Evolutionary conservation across 345 rosid species (phyloP), one percentile per base, ranked within the genome.

Genomic region (Arabidopsis suecica): DNA sequence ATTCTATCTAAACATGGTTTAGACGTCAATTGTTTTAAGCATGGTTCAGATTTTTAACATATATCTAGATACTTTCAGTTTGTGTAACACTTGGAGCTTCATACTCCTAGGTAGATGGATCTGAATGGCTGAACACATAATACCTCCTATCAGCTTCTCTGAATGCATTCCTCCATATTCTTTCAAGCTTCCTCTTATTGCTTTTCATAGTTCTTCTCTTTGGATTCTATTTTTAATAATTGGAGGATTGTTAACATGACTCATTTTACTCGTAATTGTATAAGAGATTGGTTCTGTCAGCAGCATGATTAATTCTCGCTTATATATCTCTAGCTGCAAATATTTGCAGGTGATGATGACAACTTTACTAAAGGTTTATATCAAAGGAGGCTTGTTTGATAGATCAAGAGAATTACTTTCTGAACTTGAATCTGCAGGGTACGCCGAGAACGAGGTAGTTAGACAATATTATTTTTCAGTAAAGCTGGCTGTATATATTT

Each of bases 381-480:
- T 88, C 18, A 86, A 87, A 86, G 96, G 97, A 76, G 93, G 95
- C 30, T 73, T 90, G 80, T 91, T 91, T 87, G 97, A 90, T 11
- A 88, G 87, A 72, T 86, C 98, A 25, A 87, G 84, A 72, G 85
- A 86, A 72, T 76, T 90, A 60, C 83, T 94, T 34, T 69, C 83
- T 47, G 85, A 91, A 79, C 82, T 94, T 71, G 93, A 88, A 73
- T 70, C 83, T 71, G 68, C 83, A 80, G 95, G 91, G 80, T 83
- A 81, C 73, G 93, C 97, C 40, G 80, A 88, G 68, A 85, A 88
- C 44, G 98, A 94, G 96, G 98, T 94, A 75, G 14, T 44, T 59
- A 23, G 45, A 36, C 32, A 25, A 18, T 56, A 40, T 44, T 40
- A 8, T 4, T n/a, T 25, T 68, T 73, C 73, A 45, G 65, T 1